Evolutionary conservation across 2,329 filamentous ascomycete genomes (phyloP), one percentile per base, ranked within the genome.

Genomic region (Ophiostoma fasciatum): DNA sequence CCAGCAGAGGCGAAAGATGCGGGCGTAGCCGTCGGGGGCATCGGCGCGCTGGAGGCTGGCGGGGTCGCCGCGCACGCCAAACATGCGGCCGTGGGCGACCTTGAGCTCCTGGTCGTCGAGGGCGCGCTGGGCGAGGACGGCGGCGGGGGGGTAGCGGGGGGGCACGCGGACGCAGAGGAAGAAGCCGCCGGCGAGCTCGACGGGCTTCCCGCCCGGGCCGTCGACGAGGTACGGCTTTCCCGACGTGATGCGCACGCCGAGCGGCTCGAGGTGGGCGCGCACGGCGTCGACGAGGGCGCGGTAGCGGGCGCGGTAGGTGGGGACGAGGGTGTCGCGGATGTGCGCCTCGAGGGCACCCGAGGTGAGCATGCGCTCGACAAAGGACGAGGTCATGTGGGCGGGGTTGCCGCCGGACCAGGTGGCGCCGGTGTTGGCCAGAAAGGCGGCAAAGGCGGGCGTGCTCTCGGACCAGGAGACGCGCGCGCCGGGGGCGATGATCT

Each of bases 141-240:
- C 26, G 2, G 33, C 28, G 14, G 13, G 30, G 51, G 55, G 18
- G 43, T 42, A 4, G 17, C 44, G 42, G 2, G 31, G 18, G 17
- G 75, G 75, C 12, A 80, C 52, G 5, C 57, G 55, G 8, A 79
- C 53, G 70, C 73, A 80, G 35, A 78, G 60, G 51, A 80, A 81
- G 49, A 77, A 80, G 1, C 76, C 75, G 3, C 75, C 75, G 0
- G 66, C 65, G 5, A 51, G 35, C 8, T 35, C 28, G 8, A 51
- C 39, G 17, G 20, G 9, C 19, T 29, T 21, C 2, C 12, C 9
- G 14, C 17, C 20, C 1, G 12, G n/a, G 11, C n/a, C n/a, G n/a
- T 7, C n/a, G n/a, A 20, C 18, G 18, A 20, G 11, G 23, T 37
- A 41, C 7, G 35, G 39, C 32, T 23, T 35, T 3, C 39, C 39